Base-by-base conservation (phyloP, 306 rosid genomes). In the Casuarina equisetifolia region DNA sequence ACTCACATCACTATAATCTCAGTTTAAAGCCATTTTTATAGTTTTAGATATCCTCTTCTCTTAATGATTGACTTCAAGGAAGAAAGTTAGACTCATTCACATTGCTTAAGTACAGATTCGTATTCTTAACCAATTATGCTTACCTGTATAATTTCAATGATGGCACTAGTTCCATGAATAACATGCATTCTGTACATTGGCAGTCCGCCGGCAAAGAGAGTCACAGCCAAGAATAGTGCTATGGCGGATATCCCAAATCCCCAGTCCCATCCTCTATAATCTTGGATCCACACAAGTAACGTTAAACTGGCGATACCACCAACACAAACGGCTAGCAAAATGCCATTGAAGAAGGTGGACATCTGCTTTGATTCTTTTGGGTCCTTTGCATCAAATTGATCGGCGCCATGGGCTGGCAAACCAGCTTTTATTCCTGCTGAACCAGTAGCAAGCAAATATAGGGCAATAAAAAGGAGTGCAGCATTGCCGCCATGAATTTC, bases 381-480 rank as follows among this genome's bases (percentile, higher is more conserved):
- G 78, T 92, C 97, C 1, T 79, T 82, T 63, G 90, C 96, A 15
- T 95, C 93, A 66, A 89, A 95, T 76, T 95, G 98, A 59, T 95
- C 97, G 0, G 98, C 98, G 5, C 98, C 97, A 70, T 95, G 98
- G 36, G 97, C 59, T 20, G 98, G 98, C 44, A 92, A 76, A 0
- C 89, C 78, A 51, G 98, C 97, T 85, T 91, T 95, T 44, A 88
- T 3, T 72, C 97, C 98, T 0, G 97, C 92, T 49, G 81, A 72
- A 2, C 97, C 97, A 0, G 70, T 77, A 1, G 95, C 97, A 75
- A 90, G 42, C 69, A 77, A 13, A 86, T 95, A 95, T 20, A 95
- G 88, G 43, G 91, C 91, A 67, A 82, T 6, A 68, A 64, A 94
- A 71, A 94, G 97, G 3, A 94, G 9, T 2, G 89, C 88, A 67